phyloP scores from a whole-genome alignment of 495 filamentous ascomycete genomes.

The Aspergillus biplanus region DNA sequence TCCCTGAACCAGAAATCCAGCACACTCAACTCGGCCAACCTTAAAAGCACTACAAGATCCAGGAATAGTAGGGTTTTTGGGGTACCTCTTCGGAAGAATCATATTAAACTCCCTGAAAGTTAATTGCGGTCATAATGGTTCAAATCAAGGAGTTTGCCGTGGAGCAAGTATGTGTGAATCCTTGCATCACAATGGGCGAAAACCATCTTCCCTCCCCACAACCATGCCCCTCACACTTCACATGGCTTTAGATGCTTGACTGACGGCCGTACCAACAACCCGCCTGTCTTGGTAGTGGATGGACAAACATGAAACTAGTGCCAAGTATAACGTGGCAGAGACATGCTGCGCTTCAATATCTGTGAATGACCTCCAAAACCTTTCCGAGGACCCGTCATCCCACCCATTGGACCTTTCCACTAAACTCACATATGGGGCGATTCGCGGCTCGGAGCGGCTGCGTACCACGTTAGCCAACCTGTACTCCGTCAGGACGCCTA shows the following conservation, averaged over 20 bases:
- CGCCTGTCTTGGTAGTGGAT: conserved; percentile 68
- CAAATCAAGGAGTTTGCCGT: conserved; percentile 73
- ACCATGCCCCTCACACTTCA: not conserved
- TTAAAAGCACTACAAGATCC: not conserved
- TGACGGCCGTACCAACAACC: conserved; percentile 13
- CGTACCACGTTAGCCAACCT: conserved; percentile 65
- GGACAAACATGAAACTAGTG: conserved; percentile 77
- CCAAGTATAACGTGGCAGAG: conserved; percentile 83
- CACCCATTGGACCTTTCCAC: conserved; percentile 46
- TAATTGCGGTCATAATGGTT: conserved; percentile 55
- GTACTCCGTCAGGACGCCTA: conserved; percentile 60
- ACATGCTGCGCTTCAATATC: conserved; percentile 86
- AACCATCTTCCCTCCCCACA: conserved; percentile 11
- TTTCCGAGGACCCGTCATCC: conserved; percentile 58
- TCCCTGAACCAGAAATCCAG: conserved; percentile 4
- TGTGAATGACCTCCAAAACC: conserved; percentile 64
- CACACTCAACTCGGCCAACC: not conserved
- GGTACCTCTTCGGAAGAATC: not conserved
- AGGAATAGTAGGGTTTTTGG: not conserved
- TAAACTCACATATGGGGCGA: conserved; percentile 70
- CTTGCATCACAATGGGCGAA: not conserved
- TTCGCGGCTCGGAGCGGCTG: conserved; percentile 68
- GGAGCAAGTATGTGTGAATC: conserved; percentile 62
- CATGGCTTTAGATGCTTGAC: not conserved
- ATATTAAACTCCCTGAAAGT: not conserved